A percentile compares a stretch with the other conserved stretches of the same genome.
Conservation (phyloP, 345 rosid species). For the Citrus glauca region DNA sequence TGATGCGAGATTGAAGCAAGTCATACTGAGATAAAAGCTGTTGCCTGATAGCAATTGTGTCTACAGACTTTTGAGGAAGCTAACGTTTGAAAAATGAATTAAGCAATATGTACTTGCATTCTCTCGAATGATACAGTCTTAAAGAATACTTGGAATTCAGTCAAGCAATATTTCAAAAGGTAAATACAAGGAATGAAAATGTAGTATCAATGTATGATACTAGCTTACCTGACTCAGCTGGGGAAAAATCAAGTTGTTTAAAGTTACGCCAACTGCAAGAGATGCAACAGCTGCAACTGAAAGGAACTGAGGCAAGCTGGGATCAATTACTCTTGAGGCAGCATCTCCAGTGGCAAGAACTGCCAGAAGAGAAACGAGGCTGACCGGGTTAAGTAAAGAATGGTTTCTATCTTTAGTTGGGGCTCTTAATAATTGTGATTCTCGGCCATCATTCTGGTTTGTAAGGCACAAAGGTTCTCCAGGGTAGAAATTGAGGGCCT, state of each 20-base stretch:
- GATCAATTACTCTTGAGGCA: conserved; percentile 80
- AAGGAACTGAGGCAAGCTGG: conserved; percentile 83
- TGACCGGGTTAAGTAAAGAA: conserved; percentile 53
- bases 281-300: conserved; percentile 70
- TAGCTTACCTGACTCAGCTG: conserved; percentile 59
- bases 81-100: conserved; percentile 28
- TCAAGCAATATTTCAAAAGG: neutral
- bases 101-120: neutral
- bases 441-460: conserved; percentile 74
- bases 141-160: conserved; percentile 6
- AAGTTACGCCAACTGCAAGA: conserved; percentile 66
- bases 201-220: conserved; percentile 1
- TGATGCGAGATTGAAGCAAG: conserved; percentile 78
- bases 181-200: neutral
- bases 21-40: conserved; percentile 87
- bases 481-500: conserved; percentile 65
- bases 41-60: conserved; percentile 62
- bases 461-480: conserved; percentile 93
- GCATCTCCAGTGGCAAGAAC: conserved; percentile 88
- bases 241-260: conserved; percentile 60
- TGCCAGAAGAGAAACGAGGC: conserved; percentile 66
- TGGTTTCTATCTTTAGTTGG: conserved; percentile 64
- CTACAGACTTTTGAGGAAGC: conserved; percentile 84
- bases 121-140: neutral
- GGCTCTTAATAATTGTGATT: conserved; percentile 61